Percentiles rank a stretch among this genome's conserved stretches.
These are phyloP conservation scores for Xylariaceae sp. DNA, from an alignment of 2,329 filamentous ascomycete species.

Conservation along the genomic window DNA sequence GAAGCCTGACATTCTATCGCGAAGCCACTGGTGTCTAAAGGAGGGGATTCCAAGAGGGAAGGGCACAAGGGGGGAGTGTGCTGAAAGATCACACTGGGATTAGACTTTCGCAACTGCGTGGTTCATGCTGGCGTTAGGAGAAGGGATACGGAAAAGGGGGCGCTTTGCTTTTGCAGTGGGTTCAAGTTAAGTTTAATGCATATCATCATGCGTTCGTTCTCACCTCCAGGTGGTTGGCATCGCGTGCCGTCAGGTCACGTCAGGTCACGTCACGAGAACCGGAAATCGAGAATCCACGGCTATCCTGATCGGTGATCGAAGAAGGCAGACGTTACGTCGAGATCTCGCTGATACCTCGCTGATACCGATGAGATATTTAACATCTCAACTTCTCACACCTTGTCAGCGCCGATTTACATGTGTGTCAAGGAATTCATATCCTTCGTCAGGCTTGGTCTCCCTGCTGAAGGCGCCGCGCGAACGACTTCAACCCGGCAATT, in stretches of 20 bases:
- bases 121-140: constrained; percentile 24
- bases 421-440: too few relatives aligned
- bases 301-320: neutral
- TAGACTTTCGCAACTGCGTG: constrained; percentile 15
- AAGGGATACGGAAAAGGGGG: constrained; percentile 19
- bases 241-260: neutral
- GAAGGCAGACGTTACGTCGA: neutral
- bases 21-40: constrained; percentile 63
- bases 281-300: neutral
- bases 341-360: neutral
- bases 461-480: too few relatives aligned
- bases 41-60: neutral
- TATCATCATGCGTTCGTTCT: constrained; percentile 1
- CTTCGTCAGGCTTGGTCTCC: too few relatives aligned
- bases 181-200: constrained; percentile 3
- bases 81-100: constrained; percentile 4
- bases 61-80: neutral
- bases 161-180: constrained; percentile 13
- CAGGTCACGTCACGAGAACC: too few relatives aligned
- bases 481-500: too few relatives aligned
- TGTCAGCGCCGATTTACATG: too few relatives aligned
- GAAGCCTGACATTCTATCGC: constrained; percentile 74
- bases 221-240: constrained; percentile 1
- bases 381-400: neutral
- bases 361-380: neutral